A percentile compares a stretch with the other conserved stretches of the same genome.
These are phyloP conservation scores for Aspergillus biplanus DNA, from an alignment of 495 filamentous ascomycete species.

Conservation along the genomic window DNA sequence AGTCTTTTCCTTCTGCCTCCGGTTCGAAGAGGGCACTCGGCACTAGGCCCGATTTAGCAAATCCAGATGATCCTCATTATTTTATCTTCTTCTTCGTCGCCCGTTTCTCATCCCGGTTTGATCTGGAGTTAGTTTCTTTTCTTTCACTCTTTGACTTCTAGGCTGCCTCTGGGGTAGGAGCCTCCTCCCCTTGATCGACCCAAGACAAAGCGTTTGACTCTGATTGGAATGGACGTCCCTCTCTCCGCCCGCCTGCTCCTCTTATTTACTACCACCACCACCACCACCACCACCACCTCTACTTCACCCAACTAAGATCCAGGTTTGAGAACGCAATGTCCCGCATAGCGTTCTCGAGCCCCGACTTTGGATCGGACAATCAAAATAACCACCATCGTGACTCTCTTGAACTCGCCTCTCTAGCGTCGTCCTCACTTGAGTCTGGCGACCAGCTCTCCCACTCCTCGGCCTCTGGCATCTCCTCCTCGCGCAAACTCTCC, in stretches of 20 bases:
- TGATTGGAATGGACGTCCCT: conserved; percentile 13
- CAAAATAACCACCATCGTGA: conserved; percentile 63
- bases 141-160: conserved; percentile 8
- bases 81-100: not conserved
- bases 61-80: conserved; percentile 1
- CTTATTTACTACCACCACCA: conserved; percentile 12
- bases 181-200: conserved; percentile 6
- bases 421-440: conserved; percentile 73
- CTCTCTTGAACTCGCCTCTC: conserved; percentile 93
- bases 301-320: conserved; percentile 1
- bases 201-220: conserved; percentile 8
- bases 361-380: conserved; percentile 33
- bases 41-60: not conserved
- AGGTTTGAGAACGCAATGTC: conserved; percentile 36
- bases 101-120: not conserved
- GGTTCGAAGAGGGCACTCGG: not conserved
- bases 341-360: conserved; percentile 32
- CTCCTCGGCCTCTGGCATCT: conserved; percentile 79
- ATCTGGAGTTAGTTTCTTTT: conserved; percentile 2
- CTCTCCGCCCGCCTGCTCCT: conserved; percentile 5
- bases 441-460: conserved; percentile 61
- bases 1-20: not conserved
- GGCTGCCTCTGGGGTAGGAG: conserved; percentile 23
- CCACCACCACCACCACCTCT: conserved; percentile 7
- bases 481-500: conserved; percentile 89